Base-by-base conservation (phyloP, 2,329 filamentous ascomycete species). In the Phyllosticta citribraziliensis region DNA sequence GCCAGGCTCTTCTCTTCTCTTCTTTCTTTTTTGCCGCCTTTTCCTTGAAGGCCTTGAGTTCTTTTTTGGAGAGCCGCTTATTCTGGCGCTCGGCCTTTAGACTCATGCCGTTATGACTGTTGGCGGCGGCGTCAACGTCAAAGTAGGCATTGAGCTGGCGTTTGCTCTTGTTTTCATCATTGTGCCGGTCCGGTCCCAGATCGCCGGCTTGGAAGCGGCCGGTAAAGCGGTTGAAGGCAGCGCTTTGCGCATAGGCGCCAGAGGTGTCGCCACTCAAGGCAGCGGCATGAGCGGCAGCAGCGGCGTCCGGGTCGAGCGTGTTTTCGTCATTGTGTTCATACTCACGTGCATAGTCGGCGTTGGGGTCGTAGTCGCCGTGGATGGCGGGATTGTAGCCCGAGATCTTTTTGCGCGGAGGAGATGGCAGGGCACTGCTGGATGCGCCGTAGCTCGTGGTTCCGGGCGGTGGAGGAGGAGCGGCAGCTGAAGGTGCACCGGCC, bases 61-160 rank as follows among this genome's bases (percentile, higher is more conserved):
- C 91, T 64, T 88, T 80, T 79, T 93, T 96, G 61, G 79, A 88
- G 24, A 93, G 81, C 75, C 90, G 91, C 82, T 94, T 92, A 60
- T 86, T 85, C 62, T 88, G 86, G 60, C 94, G 82, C 79, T 99
- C 94, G 1, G 91, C 94, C 76, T 93, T 95, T 62, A 99, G 78
- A 70, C 92, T 97, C 62, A 88, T 84, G 1, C 94, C 94, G 67
- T 96, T 88, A 70, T 99, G 92, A 62, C 84, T 84, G 70, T 96
- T 97, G 4, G 92, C 93, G 2, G 91, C 92, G 4, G 91, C 89
- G 73, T 97, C 92, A 52, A 97, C 92, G 71, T 99, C 93, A 73
- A 97, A 99, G 76, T 88, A 97, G 51, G 91, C 89, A 70, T 89
- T 89, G 88, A 97, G 88, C 77, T 97, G 94, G 53, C 94, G 82